Evolutionary conservation across 805 yeast genomes (phyloP).

Genomic region (Metschnikowia similis): DNA sequence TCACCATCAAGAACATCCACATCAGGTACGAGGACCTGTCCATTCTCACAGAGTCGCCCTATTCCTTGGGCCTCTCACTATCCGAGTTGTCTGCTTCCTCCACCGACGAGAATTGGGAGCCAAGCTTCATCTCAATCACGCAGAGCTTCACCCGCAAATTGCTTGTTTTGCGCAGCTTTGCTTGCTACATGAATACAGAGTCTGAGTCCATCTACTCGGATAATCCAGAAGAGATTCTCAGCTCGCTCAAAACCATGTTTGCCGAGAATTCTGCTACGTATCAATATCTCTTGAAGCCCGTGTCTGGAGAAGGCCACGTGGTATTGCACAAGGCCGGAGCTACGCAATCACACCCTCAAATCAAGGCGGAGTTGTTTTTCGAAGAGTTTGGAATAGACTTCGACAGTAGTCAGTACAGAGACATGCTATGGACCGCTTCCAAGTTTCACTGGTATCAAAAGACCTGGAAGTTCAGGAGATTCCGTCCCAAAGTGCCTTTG

Average conservation of each 20-base stretch:
- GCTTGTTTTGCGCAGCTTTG: conserved; percentile 65
- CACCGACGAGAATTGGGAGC: conserved; percentile 79
- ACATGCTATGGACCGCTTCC: conserved; percentile 75
- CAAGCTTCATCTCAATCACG: conserved; percentile 74
- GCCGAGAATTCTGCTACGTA: conserved; percentile 23
- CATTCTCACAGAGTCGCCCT: conserved; percentile 68
- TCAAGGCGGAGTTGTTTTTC: conserved; percentile 70
- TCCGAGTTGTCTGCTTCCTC: conserved; percentile 89
- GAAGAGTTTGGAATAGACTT: conserved; percentile 86
- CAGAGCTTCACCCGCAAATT: conserved; percentile 69
- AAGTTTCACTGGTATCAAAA: conserved; percentile 73
- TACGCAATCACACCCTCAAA: conserved; percentile 62
- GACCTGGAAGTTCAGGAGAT: conserved; percentile 68
- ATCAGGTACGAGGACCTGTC: conserved; percentile 82
- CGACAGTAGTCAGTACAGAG: conserved; percentile 81
- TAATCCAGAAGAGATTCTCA: conserved; percentile 46
- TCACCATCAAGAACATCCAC: conserved; percentile 88
- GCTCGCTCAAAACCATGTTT: conserved; percentile 45
- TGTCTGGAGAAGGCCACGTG: conserved; percentile 80
- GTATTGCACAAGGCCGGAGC: conserved; percentile 77
- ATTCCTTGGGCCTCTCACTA: conserved; percentile 77
- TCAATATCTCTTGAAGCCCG: conserved; percentile 76
- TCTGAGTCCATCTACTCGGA: conserved; percentile 44
- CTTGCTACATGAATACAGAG: conserved; percentile 82
- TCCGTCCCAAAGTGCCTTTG: conserved; percentile 57